phyloP scores from a whole-genome alignment of 352 stramenopile genomes.

The Phytophthora europaea region DNA sequence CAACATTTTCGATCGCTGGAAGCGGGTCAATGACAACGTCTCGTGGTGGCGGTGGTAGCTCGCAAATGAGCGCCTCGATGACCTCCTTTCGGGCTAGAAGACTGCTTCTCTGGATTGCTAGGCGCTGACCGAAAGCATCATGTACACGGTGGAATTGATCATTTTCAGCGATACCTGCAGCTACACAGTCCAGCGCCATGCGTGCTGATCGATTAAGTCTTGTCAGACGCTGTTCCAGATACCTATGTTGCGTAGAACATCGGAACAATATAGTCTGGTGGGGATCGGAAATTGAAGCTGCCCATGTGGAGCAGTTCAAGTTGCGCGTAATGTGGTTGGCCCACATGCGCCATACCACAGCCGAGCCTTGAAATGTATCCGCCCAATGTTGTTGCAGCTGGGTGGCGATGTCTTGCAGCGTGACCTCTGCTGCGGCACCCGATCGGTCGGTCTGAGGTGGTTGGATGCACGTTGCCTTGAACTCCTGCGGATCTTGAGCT shows the following conservation, averaged over 20 bases:
- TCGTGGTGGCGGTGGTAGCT: too few relatives aligned
- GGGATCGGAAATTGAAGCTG: not conserved
- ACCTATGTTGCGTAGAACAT: not conserved
- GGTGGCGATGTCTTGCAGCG: not conserved
- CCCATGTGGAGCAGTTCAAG: slow-evolving; percentile 21
- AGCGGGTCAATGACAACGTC: too few relatives aligned
- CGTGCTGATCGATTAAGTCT: not conserved
- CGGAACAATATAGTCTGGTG: not conserved
- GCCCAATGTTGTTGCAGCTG: slow-evolving; percentile 11
- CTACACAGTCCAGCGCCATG: not conserved
- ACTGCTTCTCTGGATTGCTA: not conserved
- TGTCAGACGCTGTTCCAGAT: not conserved
- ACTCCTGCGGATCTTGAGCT: not conserved
- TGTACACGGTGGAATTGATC: not conserved
- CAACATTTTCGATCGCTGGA: too few relatives aligned
- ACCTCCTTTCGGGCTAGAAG: not conserved
- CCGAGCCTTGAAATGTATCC: not conserved
- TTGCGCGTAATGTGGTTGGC: too few relatives aligned
- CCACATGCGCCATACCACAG: too few relatives aligned
- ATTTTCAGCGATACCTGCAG: not conserved
- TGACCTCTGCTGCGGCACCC: not conserved
- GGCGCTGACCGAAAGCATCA: not conserved
- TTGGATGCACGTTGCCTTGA: slow-evolving; percentile 1
- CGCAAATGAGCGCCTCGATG: not conserved
- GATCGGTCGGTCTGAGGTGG: not conserved